A percentile compares a stretch with the other conserved stretches of the same genome.
These are phyloP conservation scores for Scheffersomyces cryptocercus DNA, from an alignment of 1,139 yeast genomes.

Conservation along the genomic window DNA sequence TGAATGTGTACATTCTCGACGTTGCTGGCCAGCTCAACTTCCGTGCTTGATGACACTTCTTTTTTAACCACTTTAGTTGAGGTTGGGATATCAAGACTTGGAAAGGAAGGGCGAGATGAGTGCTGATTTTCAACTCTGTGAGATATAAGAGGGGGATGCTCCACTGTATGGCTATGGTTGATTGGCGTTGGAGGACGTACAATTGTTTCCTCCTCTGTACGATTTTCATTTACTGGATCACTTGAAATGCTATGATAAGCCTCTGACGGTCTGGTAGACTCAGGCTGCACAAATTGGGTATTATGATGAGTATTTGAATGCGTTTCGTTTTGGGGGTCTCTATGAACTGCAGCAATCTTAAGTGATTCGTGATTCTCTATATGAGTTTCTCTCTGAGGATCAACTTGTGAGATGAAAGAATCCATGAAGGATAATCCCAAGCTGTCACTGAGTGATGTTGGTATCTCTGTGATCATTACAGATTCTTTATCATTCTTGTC, in stretches of 20 bases:
- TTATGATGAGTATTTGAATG: too few species aligned
- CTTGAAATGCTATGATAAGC: slow-evolving; percentile 1
- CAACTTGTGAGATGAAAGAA: too few species aligned
- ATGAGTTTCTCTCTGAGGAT: too few species aligned
- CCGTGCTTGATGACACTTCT: not conserved
- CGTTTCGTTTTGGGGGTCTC: too few species aligned
- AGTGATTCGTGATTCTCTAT: too few species aligned
- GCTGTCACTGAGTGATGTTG: not conserved
- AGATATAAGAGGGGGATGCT: not conserved
- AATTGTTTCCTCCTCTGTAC: not conserved
- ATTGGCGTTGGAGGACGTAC: not conserved
- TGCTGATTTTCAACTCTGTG: too few species aligned
- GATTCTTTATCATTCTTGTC: not conserved
- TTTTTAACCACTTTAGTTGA: slow-evolving; percentile 1
- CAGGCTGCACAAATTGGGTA: too few species aligned
- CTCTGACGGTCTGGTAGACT: slow-evolving; percentile 1
- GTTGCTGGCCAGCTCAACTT: too few species aligned
- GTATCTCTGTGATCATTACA: not conserved
- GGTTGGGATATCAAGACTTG: too few species aligned
- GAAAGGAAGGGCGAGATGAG: too few species aligned
- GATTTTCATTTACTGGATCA: not conserved
- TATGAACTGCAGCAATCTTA: too few species aligned
- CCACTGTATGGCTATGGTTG: not conserved
- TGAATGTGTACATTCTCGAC: too few species aligned
- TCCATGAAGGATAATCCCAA: not conserved